These are phyloP conservation scores for Daedaleopsis nitida DNA, from an alignment of 768 basidiomycete genomes.

Conservation along the genomic window DNA sequence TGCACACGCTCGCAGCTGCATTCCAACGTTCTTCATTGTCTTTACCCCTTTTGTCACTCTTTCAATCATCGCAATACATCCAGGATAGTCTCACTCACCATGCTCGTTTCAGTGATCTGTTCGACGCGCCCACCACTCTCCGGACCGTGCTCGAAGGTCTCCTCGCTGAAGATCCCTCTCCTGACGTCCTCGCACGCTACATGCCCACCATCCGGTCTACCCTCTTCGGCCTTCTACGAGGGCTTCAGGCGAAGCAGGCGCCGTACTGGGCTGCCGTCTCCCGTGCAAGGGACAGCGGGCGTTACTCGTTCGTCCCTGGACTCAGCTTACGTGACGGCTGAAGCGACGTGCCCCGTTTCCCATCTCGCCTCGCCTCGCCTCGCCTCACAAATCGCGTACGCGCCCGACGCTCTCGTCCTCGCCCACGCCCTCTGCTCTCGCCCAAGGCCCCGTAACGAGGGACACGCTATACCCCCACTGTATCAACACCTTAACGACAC, in stretches of 20 bases:
- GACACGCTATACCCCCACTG: not conserved
- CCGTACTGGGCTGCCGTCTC: constrained; percentile 37
- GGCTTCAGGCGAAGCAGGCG: constrained; percentile 43
- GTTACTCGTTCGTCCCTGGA: not conserved
- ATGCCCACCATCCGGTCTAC: constrained; percentile 40
- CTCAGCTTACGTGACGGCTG: not conserved
- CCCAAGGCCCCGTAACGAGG: not conserved
- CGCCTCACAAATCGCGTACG: not conserved
- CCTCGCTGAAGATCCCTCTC: constrained; percentile 44
- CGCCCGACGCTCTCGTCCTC: not conserved
- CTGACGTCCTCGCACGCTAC: constrained; percentile 36
- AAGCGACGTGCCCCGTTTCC: not conserved
- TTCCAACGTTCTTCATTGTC: not conserved
- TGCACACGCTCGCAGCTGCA: not conserved
- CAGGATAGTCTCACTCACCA: constrained; percentile 5
- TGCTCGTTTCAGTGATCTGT: constrained; percentile 37
- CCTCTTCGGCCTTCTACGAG: constrained; percentile 41
- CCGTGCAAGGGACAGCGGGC: constrained; percentile 8
- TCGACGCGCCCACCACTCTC: constrained; percentile 39
- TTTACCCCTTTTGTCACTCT: not conserved
- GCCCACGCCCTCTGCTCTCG: not conserved
- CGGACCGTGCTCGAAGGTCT: constrained; percentile 44
- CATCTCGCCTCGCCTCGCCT: not conserved
- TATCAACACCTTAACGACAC: not conserved
- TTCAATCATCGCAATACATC: not conserved